Conservation (phyloP, 768 basidiomycete species). For the Gautieria morchelliformis region DNA sequence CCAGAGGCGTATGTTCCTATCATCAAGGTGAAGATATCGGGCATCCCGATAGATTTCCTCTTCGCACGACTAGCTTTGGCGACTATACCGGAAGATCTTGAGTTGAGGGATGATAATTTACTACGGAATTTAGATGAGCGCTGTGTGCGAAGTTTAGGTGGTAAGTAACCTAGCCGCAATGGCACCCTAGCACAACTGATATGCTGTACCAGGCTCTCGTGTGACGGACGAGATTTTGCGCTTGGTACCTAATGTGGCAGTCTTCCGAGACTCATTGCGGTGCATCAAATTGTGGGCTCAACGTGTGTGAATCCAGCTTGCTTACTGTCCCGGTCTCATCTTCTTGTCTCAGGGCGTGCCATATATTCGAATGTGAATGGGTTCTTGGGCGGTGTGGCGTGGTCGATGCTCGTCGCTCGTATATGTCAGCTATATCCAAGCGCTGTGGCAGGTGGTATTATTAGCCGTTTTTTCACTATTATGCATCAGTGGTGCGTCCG, state of each 20-base stretch:
- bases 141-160: slow-evolving; percentile 90
- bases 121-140: slow-evolving; percentile 89
- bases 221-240: slow-evolving; percentile 94
- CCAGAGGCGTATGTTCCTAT: slow-evolving; percentile 96
- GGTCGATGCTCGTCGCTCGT: slow-evolving; percentile 98
- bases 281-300: slow-evolving; percentile 99
- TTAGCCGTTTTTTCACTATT: slow-evolving; percentile 96
- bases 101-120: slow-evolving; percentile 84
- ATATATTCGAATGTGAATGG: slow-evolving; percentile 98
- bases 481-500: slow-evolving; percentile 85
- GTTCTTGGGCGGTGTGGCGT: slow-evolving; percentile 95
- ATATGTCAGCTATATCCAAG: slow-evolving; percentile 98
- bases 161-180: slow-evolving; percentile 26
- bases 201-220: slow-evolving; percentile 58
- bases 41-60: slow-evolving; percentile 88
- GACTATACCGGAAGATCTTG: slow-evolving; percentile 85
- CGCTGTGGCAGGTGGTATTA: slow-evolving; percentile 87
- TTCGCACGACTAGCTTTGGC: slow-evolving; percentile 85
- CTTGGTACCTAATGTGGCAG: slow-evolving; percentile 86
- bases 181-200: background rate
- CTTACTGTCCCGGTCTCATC: background rate
- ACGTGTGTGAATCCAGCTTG: slow-evolving; percentile 39
- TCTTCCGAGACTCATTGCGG: slow-evolving; percentile 89
- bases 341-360: slow-evolving; percentile 57
- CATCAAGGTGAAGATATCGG: slow-evolving; percentile 83